phyloP scores from a whole-genome alignment of 1,284 basidiomycete genomes.

The Ganoderma multipileum region DNA sequence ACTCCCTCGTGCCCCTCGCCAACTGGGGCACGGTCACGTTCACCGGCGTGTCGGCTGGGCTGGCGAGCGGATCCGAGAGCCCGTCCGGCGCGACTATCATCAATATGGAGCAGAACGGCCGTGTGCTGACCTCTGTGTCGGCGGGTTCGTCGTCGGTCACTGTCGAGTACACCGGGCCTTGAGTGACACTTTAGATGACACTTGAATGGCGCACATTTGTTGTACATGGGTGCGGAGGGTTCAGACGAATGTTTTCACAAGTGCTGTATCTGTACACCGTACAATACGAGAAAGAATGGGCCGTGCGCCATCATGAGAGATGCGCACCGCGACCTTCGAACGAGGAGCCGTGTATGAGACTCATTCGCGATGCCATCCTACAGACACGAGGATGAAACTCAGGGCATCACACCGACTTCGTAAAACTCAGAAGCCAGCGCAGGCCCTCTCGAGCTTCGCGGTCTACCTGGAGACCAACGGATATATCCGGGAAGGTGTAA shows the following conservation, averaged over 20 bases:
- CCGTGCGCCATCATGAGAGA: background rate
- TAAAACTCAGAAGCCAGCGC: slow-evolving; percentile 14
- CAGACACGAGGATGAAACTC: background rate
- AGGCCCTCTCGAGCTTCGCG: slow-evolving; percentile 9
- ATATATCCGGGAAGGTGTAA: slow-evolving; percentile 6
- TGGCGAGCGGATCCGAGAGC: slow-evolving; percentile 17
- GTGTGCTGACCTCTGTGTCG: slow-evolving; percentile 38
- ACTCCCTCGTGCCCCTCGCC: slow-evolving; percentile 44
- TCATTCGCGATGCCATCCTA: background rate
- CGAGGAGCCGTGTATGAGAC: no score
- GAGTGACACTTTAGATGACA: background rate
- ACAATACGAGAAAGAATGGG: background rate
- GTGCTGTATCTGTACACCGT: background rate
- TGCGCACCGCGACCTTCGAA: background rate
- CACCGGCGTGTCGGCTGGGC: slow-evolving; percentile 26
- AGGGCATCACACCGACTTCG: background rate
- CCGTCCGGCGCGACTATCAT: slow-evolving; percentile 40
- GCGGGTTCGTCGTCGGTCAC: slow-evolving; percentile 34
- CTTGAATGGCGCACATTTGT: background rate
- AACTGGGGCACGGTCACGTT: slow-evolving; percentile 45
- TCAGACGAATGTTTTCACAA: background rate
- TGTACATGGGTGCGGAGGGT: background rate
- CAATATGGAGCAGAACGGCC: slow-evolving; percentile 41
- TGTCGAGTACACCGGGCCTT: slow-evolving; percentile 33
- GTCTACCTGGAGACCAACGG: slow-evolving; percentile 1